Conservation (phyloP, 139 green algal genomes). For the Ettlia oleoabundans region DNA sequence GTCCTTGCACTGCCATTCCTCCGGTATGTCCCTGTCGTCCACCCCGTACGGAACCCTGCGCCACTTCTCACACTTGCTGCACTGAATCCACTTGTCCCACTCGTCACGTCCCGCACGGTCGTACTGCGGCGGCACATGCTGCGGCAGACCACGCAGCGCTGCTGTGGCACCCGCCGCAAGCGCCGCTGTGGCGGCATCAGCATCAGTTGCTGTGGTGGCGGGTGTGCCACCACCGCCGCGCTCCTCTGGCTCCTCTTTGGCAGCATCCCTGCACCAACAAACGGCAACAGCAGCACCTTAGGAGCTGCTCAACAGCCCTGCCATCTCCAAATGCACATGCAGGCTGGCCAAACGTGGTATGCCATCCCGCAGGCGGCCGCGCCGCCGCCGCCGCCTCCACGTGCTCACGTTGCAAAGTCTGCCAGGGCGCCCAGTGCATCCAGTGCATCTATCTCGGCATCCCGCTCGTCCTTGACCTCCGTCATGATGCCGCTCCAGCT, state of each 20-base stretch:
- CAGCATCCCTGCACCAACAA: conserved; percentile 2
- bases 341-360: not conserved
- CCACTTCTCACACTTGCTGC: conserved; percentile 81
- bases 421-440: conserved; percentile 57
- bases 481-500: not conserved
- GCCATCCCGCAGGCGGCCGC: not conserved
- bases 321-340: not conserved
- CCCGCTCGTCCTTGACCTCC: conserved; percentile 28
- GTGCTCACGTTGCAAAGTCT: conserved; percentile 53
- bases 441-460: conserved; percentile 60
- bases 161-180: conserved; percentile 3
- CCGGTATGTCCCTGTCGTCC: conserved; percentile 71
- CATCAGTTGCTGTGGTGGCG: not conserved
- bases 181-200: not conserved
- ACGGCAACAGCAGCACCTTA: not conserved
- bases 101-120: conserved; percentile 40
- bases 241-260: not conserved
- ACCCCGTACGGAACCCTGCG: conserved; percentile 81
- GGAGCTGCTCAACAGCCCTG: not conserved
- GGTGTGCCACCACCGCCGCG: not conserved
- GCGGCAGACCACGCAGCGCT: conserved; percentile 12
- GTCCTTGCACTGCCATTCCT: conserved; percentile 78
- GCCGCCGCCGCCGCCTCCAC: too few relatives aligned
- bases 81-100: conserved; percentile 92
- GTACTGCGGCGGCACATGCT: conserved; percentile 34